A percentile compares a stretch with the other conserved stretches of the same genome.
phyloP scores from a whole-genome alignment of 129 eudicot genomes.

The Flaveria robusta region DNA sequence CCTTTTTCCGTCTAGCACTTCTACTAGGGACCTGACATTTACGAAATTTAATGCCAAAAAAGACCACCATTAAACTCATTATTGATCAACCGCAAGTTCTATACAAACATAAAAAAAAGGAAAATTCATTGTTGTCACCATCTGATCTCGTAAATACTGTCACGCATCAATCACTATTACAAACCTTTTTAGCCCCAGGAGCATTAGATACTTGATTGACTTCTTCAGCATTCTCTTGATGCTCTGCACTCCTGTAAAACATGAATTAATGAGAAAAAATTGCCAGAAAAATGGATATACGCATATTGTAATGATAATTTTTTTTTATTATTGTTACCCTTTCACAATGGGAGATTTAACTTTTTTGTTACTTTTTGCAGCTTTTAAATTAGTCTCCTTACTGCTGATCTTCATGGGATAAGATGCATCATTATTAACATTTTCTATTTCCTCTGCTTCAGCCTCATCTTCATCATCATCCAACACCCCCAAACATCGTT shows the following conservation, averaged over 20 bases:
- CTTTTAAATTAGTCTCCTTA: conserved; percentile 23
- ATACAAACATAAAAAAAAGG: not conserved
- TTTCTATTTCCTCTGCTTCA: conserved; percentile 36
- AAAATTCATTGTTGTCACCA: not conserved
- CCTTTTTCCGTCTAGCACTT: conserved; percentile 66
- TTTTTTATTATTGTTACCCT: conserved; percentile 34
- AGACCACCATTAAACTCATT: not conserved
- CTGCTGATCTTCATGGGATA: conserved; percentile 26
- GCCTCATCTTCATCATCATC: conserved; percentile 38
- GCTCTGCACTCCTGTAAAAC: conserved; percentile 44
- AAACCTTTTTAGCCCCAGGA: conserved; percentile 71
- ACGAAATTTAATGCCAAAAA: conserved; percentile 13
- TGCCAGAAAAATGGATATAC: not conserved
- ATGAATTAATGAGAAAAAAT: conserved; percentile 8
- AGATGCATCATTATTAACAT: conserved; percentile 20
- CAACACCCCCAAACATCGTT: conserved; percentile 38
- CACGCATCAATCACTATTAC: conserved; percentile 18
- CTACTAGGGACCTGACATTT: conserved; percentile 44
- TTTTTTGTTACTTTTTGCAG: conserved; percentile 35
- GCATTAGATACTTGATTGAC: conserved; percentile 30
- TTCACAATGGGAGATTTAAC: conserved; percentile 30
- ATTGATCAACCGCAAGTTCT: conserved; percentile 9
- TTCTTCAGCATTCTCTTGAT: conserved; percentile 48
- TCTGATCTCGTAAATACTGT: conserved; percentile 15
- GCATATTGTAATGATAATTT: not conserved